Conservation (phyloP, 129 eudicot species). For the Chrysanthemum makinoi region DNA sequence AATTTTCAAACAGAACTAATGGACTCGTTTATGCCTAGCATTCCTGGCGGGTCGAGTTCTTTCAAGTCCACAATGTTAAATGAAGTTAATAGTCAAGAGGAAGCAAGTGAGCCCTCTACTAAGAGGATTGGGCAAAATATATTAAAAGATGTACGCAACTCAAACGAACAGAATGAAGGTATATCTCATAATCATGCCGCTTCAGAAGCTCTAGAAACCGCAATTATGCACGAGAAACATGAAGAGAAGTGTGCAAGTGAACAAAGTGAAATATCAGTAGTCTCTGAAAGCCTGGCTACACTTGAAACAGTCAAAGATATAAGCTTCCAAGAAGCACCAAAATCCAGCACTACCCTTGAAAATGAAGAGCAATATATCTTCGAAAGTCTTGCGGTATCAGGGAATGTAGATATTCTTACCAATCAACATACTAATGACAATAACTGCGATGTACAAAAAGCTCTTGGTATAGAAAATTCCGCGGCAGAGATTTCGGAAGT, state of each 20-base stretch:
- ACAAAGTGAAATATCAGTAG: slow-evolving; percentile 55
- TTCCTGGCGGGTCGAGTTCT: neutral
- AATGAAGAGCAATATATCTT: no score
- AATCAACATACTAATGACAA: slow-evolving; percentile 13
- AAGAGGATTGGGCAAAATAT: no score
- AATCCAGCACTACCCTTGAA: no score
- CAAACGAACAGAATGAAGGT: slow-evolving; percentile 6
- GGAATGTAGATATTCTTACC: slow-evolving; percentile 14
- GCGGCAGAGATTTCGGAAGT: slow-evolving; percentile 42
- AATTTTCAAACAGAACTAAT: slow-evolving; percentile 34
- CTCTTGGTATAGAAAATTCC: slow-evolving; percentile 15
- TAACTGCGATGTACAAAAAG: slow-evolving; percentile 20
- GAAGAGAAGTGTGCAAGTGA: slow-evolving; percentile 44
- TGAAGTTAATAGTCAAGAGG: neutral
- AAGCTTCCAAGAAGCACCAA: slow-evolving; percentile 1
- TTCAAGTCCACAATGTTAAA: neutral
- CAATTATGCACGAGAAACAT: slow-evolving; percentile 31
- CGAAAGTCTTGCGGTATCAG: slow-evolving; percentile 11
- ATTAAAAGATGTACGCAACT: neutral
- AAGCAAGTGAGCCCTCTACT: neutral
- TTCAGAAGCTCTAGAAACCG: neutral
- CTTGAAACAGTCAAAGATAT: slow-evolving; percentile 11
- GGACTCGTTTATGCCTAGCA: no score
- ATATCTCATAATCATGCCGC: neutral
- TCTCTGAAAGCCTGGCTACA: slow-evolving; percentile 35